A percentile compares a stretch with the other conserved stretches of the same genome.
Evolutionary conservation across 768 basidiomycete species (phyloP).

Genomic region (Trametes cingulata): DNA sequence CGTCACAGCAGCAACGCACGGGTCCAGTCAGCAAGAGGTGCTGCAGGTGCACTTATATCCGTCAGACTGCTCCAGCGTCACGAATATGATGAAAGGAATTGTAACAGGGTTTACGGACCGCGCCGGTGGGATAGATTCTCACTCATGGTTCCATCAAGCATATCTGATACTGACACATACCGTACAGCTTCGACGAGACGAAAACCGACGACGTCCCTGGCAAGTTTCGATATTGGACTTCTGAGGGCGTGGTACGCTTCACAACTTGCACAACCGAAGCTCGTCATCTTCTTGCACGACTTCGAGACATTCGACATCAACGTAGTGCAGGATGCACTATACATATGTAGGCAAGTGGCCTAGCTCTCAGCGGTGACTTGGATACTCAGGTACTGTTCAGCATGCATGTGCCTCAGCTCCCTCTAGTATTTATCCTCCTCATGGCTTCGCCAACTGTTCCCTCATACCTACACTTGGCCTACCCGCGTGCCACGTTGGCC

Average conservation of each 20-base stretch:
- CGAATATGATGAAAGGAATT: constrained; percentile 54
- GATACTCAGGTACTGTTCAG: constrained; percentile 36
- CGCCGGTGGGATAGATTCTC: constrained; percentile 25
- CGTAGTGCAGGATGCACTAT: constrained; percentile 68
- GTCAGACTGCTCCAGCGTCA: constrained; percentile 54
- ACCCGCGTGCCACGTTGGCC: constrained; percentile 59
- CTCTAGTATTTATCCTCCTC: constrained; percentile 64
- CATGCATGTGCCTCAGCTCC: constrained; percentile 51
- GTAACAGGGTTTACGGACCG: constrained; percentile 53
- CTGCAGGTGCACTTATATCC: constrained; percentile 54
- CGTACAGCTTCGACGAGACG: constrained; percentile 30
- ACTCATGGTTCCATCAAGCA: neutral
- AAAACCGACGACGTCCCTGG: constrained; percentile 51
- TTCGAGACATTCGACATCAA: constrained; percentile 70
- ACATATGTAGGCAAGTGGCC: constrained; percentile 61
- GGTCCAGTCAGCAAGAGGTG: constrained; percentile 20
- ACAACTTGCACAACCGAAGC: constrained; percentile 32
- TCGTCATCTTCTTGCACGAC: constrained; percentile 67
- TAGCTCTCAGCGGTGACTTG: neutral
- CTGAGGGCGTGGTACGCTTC: constrained; percentile 59
- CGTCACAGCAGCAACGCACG: neutral
- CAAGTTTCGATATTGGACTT: constrained; percentile 60
- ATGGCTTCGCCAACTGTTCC: constrained; percentile 53
- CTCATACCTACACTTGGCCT: constrained; percentile 56
- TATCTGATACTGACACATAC: neutral